phyloP scores from a whole-genome alignment of 2,329 filamentous ascomycete genomes.

The Sporothrix euskadiensis region DNA sequence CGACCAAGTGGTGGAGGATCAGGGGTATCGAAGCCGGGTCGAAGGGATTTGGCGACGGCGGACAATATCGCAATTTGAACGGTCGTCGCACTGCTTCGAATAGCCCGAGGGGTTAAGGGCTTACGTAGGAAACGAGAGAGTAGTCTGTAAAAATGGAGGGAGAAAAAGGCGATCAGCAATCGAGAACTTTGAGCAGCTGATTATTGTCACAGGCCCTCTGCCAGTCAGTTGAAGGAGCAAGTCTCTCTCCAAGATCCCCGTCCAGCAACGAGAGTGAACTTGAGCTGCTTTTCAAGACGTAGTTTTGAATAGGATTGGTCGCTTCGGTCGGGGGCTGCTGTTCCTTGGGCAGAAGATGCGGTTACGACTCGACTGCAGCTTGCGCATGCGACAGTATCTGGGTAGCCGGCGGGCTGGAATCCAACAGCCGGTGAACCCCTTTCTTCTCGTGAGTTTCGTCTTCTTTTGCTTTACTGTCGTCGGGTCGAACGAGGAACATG shows the following conservation, averaged over 20 bases:
- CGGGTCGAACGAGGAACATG: neutral
- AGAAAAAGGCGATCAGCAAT: neutral
- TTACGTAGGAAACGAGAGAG: neutral
- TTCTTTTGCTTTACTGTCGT: neutral
- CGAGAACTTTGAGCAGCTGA: neutral
- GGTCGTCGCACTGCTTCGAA: neutral
- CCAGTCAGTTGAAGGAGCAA: neutral
- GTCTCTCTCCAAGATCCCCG: neutral
- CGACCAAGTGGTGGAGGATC: neutral
- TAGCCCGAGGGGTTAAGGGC: neutral
- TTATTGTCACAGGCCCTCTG: neutral
- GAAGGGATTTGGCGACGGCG: neutral
- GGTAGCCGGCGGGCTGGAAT: neutral
- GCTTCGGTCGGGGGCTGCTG: neutral
- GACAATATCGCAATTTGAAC: neutral
- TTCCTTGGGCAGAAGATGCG: neutral
- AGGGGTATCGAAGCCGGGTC: neutral
- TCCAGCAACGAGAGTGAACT: neutral
- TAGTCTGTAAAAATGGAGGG: neutral
- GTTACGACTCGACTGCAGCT: neutral
- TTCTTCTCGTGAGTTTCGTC: neutral
- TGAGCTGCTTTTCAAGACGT: neutral
- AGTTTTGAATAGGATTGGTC: too few species aligned
- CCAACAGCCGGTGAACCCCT: neutral
- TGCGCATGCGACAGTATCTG: conserved; percentile 1